Base-by-base conservation (phyloP, 192 early-diverging fungal genomes). In the Phycomyces nitens region DNA sequence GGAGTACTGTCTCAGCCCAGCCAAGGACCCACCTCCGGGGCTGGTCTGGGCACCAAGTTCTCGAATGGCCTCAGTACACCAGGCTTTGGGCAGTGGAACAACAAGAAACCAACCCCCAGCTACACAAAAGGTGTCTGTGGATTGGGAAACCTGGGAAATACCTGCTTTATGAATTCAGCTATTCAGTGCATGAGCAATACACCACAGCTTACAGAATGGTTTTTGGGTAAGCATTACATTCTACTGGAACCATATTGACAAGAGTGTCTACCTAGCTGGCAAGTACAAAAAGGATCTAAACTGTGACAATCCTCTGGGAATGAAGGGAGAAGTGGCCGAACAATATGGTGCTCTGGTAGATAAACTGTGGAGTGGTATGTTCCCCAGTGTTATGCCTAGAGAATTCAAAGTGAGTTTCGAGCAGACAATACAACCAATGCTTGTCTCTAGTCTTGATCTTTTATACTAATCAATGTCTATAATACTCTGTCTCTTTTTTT, bases 101-200 rank as follows among this genome's bases (percentile, higher is more conserved):
- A 34, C 29, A 34, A 34, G 7, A 34, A 34, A 34, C 29, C 29
- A 34, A 7, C 29, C n/a, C 21, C 10, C 10, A 12, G 11, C 23
- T 47, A 14, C 21, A n/a, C 5, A 12, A 58, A 44, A 24, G 16
- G 22, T n/a, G 22, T 40, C 7, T 86, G 81, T 57, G 92, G 92
- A 9, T 79, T 93, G 56, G 72, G 70, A 53, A 94, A 94, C 67
- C 73, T 94, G 29, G 91, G 91, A 11, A 94, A 94, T 72, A 92
- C 92, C 0, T 94, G 92, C 75, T 93, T 87, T 67, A 94, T 94
- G 92, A 93, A 92, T 75, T 89, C 89, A 8, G 88, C 88, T 15
- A 71, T 94, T 22, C 92, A 94, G 75, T 97, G 93, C 59, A 73
- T 94, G 41, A 86, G 86, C 43, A 87, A 90, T 62, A 88, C 89